Conservation (phyloP, 352 stramenopile genomes). For the Thalassiosira mediterranea region DNA sequence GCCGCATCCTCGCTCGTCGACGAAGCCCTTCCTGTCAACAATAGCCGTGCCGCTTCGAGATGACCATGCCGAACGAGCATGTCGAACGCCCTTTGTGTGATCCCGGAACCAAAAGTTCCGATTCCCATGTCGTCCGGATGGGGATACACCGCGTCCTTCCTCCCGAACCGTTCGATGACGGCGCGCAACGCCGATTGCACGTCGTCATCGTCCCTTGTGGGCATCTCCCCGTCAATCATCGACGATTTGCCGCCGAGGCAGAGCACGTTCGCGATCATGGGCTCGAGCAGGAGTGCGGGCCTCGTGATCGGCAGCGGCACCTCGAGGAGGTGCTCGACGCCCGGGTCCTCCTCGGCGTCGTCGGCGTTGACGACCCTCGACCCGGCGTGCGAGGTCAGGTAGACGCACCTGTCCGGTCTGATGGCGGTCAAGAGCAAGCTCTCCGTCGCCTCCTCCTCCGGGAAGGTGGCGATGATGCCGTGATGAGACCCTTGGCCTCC, state of each 20-base stretch:
- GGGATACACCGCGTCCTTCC: constrained; percentile 72
- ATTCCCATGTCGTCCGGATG: constrained; percentile 74
- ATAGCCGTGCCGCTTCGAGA: constrained; percentile 61
- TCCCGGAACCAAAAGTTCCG: constrained; percentile 62
- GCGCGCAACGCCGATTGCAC: constrained; percentile 50
- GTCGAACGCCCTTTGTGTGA: constrained; percentile 69
- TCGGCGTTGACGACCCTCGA: constrained; percentile 46
- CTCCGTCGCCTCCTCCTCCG: constrained; percentile 4
- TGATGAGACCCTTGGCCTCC: constrained; percentile 18
- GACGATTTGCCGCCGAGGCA: constrained; percentile 48
- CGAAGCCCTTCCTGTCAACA: constrained; percentile 65
- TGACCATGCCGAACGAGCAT: constrained; percentile 66
- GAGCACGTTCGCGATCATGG: constrained; percentile 79
- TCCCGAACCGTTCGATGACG: constrained; percentile 81
- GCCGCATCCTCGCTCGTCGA: constrained; percentile 3
- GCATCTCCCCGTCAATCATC: neutral
- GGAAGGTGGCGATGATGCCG: constrained; percentile 65
- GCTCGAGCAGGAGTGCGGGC: constrained; percentile 75
- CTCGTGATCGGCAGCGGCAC: constrained; percentile 55
- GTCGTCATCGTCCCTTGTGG: neutral
- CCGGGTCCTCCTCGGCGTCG: constrained; percentile 30
- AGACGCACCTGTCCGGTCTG: constrained; percentile 73
- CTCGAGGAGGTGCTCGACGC: constrained; percentile 59
- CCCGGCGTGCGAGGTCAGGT: constrained; percentile 49
- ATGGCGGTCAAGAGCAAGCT: constrained; percentile 57